These are phyloP conservation scores for Aquilaria agallochum DNA, from an alignment of 441 rosid species.

Conservation along the genomic window DNA sequence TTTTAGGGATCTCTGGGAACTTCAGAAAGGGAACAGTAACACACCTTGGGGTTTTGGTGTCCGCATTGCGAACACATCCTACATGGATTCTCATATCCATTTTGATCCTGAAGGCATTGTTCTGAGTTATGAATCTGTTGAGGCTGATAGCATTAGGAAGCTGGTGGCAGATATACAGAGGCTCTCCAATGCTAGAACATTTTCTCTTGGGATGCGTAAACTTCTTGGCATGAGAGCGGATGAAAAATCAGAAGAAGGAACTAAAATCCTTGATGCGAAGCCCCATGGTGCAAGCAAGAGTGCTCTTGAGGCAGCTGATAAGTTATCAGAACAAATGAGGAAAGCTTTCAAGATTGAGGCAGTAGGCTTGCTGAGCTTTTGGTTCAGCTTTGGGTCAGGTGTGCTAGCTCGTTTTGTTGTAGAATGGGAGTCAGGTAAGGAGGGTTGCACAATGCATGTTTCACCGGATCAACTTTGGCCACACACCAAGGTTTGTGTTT, in stretches of 20 bases:
- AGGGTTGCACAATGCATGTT: slow-evolving; percentile 99
- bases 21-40: slow-evolving; percentile 79
- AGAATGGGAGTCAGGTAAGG: slow-evolving; percentile 98
- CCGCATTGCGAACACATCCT: slow-evolving; percentile 94
- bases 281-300: slow-evolving; percentile 55
- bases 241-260: slow-evolving; percentile 68
- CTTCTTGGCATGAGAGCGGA: slow-evolving; percentile 89
- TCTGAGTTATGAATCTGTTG: slow-evolving; percentile 90
- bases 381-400: slow-evolving; percentile 97
- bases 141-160: slow-evolving; percentile 88
- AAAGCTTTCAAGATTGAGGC: slow-evolving; percentile 94
- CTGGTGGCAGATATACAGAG: slow-evolving; percentile 89
- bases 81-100: slow-evolving; percentile 90
- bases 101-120: slow-evolving; percentile 97
- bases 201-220: slow-evolving; percentile 93
- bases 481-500: slow-evolving; percentile 77
- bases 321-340: slow-evolving; percentile 82
- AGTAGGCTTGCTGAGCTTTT: slow-evolving; percentile 91
- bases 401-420: slow-evolving; percentile 94
- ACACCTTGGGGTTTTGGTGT: slow-evolving; percentile 95
- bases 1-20: slow-evolving; percentile 98
- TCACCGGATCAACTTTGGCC: slow-evolving; percentile 99
- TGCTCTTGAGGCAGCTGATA: slow-evolving; percentile 63
- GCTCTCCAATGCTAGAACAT: slow-evolving; percentile 97
- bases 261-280: slow-evolving; percentile 48